Conservation (phyloP, 1,139 yeast genomes). For the Kurtzmaniella quercitrusa region DNA sequence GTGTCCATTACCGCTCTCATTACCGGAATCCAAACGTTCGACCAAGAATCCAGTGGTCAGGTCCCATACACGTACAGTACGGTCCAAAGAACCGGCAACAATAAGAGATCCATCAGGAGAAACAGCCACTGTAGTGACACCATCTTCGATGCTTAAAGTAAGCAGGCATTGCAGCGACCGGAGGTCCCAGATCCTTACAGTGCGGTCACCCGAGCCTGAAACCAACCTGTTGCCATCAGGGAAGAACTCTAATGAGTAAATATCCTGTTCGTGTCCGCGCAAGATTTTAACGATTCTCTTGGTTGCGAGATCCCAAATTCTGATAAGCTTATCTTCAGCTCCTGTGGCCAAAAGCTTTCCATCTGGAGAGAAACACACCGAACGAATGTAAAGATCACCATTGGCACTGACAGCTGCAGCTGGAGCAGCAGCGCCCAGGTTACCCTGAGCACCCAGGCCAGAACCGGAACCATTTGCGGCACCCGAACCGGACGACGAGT, state of each 20-base stretch:
- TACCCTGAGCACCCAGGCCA: slow-evolving; percentile 10
- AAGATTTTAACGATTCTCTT: slow-evolving; percentile 83
- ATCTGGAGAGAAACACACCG: slow-evolving; percentile 96
- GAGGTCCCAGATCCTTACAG: slow-evolving; percentile 96
- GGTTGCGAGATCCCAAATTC: slow-evolving; percentile 93
- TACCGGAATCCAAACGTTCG: slow-evolving; percentile 88
- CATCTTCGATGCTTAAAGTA: slow-evolving; percentile 91
- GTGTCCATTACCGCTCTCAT: slow-evolving; percentile 86
- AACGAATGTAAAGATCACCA: slow-evolving; percentile 87
- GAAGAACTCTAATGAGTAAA: slow-evolving; percentile 92
- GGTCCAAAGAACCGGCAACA: slow-evolving; percentile 95
- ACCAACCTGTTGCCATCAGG: slow-evolving; percentile 93
- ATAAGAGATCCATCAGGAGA: slow-evolving; percentile 92
- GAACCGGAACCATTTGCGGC: slow-evolving; percentile 16
- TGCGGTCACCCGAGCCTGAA: slow-evolving; percentile 95
- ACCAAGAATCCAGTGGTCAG: slow-evolving; percentile 89
- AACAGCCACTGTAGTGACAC: slow-evolving; percentile 96
- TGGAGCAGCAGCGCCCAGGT: slow-evolving; percentile 20
- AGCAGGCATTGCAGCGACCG: slow-evolving; percentile 87
- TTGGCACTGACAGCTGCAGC: slow-evolving; percentile 42
- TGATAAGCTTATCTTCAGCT: slow-evolving; percentile 93
- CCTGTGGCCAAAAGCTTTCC: slow-evolving; percentile 96
- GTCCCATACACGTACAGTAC: slow-evolving; percentile 97
- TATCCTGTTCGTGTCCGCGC: slow-evolving; percentile 96
- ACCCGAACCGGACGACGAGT: slow-evolving; percentile 31